These are phyloP conservation scores for Acanthochlamys bracteata DNA, from an alignment of 106 monocot genomes.

Conservation along the genomic window DNA sequence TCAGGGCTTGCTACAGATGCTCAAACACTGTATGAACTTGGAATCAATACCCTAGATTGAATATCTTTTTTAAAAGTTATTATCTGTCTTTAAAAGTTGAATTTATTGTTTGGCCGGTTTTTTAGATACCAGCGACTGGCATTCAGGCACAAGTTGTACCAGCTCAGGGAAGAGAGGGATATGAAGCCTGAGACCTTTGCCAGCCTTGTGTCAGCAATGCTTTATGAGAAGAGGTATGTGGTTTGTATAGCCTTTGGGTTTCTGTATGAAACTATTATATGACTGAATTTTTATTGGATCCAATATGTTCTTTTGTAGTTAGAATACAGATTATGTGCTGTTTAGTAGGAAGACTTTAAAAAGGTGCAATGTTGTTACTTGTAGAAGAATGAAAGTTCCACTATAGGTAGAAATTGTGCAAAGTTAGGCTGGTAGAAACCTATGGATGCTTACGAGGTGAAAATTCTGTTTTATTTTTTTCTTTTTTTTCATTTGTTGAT, in stretches of 20 bases:
- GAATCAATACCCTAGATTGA: not conserved
- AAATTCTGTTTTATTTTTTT: too few species aligned
- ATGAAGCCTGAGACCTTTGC: constrained; percentile 13
- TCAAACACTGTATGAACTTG: constrained; percentile 9
- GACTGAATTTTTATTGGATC: too few species aligned
- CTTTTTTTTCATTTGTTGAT: too few species aligned
- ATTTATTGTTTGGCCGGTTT: not conserved
- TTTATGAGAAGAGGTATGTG: constrained; percentile 8
- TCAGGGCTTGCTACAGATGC: constrained; percentile 19
- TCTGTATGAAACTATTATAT: too few species aligned
- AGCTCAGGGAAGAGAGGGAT: constrained; percentile 14
- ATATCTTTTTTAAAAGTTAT: not conserved
- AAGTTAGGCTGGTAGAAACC: too few species aligned
- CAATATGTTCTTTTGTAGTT: too few species aligned
- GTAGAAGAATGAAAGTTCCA: too few species aligned
- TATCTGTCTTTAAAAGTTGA: not conserved
- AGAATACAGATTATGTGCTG: too few species aligned
- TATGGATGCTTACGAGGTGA: too few species aligned
- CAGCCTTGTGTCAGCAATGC: constrained; percentile 9
- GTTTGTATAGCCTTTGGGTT: not conserved
- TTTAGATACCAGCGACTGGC: constrained; percentile 13
- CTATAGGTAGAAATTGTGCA: too few species aligned
- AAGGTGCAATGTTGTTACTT: too few species aligned
- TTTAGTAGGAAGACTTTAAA: too few species aligned
- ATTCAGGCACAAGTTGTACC: constrained; percentile 16